Conservation (phyloP, 2,329 filamentous ascomycete species). For the Alternaria arbusti region DNA sequence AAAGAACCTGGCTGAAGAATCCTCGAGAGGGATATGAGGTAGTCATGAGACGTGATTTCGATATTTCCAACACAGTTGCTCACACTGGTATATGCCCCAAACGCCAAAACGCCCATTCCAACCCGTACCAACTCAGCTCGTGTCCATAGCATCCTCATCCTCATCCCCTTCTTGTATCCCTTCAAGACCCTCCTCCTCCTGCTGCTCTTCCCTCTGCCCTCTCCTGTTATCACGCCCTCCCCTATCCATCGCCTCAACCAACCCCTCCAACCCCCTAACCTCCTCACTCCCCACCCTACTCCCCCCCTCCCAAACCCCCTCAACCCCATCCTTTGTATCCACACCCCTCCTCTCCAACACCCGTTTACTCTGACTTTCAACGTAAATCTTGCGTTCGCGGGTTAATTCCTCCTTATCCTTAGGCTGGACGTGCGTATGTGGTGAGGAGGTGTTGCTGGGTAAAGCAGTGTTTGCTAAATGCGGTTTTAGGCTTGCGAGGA, state of each 20-base stretch:
- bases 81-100: neutral
- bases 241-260: slow-evolving; percentile 26
- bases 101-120: neutral
- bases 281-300: slow-evolving; percentile 33
- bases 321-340: slow-evolving; percentile 55
- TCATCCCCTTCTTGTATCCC: neutral
- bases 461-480: slow-evolving; percentile 59
- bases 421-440: too few species aligned
- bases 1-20: neutral
- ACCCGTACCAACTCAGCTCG: slow-evolving; percentile 3
- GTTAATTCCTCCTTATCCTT: slow-evolving; percentile 56
- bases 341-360: slow-evolving; percentile 78
- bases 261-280: slow-evolving; percentile 38
- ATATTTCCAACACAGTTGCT: neutral
- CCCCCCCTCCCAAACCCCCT: slow-evolving; percentile 34
- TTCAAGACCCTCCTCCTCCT: slow-evolving; percentile 11
- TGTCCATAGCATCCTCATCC: slow-evolving; percentile 35
- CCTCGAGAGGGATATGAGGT: fast-evolving
- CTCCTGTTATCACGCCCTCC: neutral
- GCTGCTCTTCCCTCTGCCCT: neutral
- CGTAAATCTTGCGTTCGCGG: slow-evolving; percentile 77
- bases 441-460: slow-evolving; percentile 17
- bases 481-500: slow-evolving; percentile 72
- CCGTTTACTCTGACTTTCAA: slow-evolving; percentile 78
- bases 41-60: neutral